Conservation (phyloP, 1,139 yeast species). For the Candida buenavistaensis region DNA sequence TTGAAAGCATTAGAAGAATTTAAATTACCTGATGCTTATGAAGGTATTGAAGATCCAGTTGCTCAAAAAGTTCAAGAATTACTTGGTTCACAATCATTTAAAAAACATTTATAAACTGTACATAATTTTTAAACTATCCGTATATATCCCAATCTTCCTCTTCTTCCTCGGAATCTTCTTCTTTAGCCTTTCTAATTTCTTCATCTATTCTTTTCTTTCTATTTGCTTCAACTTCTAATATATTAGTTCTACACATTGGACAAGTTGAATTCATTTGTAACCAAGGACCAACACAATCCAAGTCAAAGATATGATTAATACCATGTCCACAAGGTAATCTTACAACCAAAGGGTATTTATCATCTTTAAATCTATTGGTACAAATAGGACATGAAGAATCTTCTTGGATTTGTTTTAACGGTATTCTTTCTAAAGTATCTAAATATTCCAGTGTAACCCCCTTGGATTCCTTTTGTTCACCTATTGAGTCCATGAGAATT, state of each 20-base stretch:
- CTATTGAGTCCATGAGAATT: constrained; percentile 27
- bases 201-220: constrained; percentile 44
- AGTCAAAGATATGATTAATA: constrained; percentile 69
- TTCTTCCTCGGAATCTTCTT: constrained; percentile 67
- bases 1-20: constrained; percentile 30
- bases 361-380: constrained; percentile 68
- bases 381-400: constrained; percentile 82
- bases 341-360: constrained; percentile 78
- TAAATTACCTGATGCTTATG: constrained; percentile 37
- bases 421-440: constrained; percentile 74
- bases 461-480: constrained; percentile 19
- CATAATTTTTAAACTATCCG: constrained; percentile 39
- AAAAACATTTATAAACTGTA: constrained; percentile 32
- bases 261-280: constrained; percentile 76
- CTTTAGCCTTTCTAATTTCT: constrained; percentile 42
- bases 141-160: constrained; percentile 77
- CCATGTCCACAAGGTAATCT: constrained; percentile 66
- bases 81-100: constrained; percentile 57
- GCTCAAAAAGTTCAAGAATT: constrained; percentile 73
- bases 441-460: constrained; percentile 73
- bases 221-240: constrained; percentile 42
- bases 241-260: constrained; percentile 81
- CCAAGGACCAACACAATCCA: constrained; percentile 94
- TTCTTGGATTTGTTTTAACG: constrained; percentile 45
- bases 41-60: constrained; percentile 55